Evolutionary conservation across 2,329 filamentous ascomycete genomes (phyloP).

Genomic region (Ophiostoma montium): DNA sequence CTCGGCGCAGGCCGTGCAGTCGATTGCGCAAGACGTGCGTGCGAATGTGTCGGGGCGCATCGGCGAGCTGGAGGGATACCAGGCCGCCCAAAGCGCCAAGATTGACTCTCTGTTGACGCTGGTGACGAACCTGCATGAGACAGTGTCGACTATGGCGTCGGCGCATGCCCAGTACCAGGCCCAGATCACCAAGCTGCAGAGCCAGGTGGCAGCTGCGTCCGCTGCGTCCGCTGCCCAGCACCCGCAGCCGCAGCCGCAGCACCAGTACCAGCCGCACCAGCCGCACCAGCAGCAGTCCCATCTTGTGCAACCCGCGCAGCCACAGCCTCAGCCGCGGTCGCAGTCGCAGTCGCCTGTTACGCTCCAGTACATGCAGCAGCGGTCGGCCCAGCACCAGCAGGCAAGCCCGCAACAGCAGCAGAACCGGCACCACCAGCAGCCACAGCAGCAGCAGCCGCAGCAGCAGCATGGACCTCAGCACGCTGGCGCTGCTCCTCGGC

Average conservation of each 20-base stretch:
- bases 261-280: conserved; percentile 3
- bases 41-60: conserved; percentile 40
- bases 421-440: conserved; percentile 9
- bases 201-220: conserved; percentile 8
- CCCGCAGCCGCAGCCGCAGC: conserved; percentile 5
- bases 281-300: too few species aligned
- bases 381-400: conserved; percentile 1
- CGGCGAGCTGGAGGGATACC: conserved; percentile 34
- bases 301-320: too few species aligned
- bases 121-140: conserved; percentile 52
- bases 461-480: conserved; percentile 8
- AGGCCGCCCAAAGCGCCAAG: conserved; percentile 44
- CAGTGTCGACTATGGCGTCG: conserved; percentile 54
- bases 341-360: background rate
- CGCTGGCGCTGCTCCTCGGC: conserved; percentile 6
- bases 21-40: conserved; percentile 54
- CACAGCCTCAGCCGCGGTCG: background rate
- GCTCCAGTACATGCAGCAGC: background rate
- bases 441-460: conserved; percentile 7
- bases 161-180: conserved; percentile 56
- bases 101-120: conserved; percentile 58
- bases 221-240: background rate
- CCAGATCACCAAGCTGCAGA: conserved; percentile 41
- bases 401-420: conserved; percentile 12
- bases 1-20: conserved; percentile 51